Percentiles rank a stretch among this genome's conserved stretches.
Evolutionary conservation across 148 eudicot species (phyloP).

Genomic region (Heliosperma pusillum): DNA sequence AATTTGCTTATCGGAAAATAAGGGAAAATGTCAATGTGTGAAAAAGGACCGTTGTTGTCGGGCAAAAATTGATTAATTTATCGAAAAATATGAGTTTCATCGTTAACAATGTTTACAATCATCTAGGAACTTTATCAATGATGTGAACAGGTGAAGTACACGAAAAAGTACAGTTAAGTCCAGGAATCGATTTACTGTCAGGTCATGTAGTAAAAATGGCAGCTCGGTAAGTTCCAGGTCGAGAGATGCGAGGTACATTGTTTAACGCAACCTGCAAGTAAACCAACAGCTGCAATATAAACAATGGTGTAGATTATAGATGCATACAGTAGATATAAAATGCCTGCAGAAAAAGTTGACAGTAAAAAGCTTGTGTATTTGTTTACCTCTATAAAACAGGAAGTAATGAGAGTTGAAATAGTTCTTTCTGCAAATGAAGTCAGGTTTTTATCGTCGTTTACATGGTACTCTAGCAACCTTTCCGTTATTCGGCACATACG

Average conservation of each 20-base stretch:
- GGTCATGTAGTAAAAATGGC: background rate
- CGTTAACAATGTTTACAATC: background rate
- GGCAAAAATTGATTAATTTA: background rate
- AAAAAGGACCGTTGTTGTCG: no score
- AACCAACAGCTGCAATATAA: background rate
- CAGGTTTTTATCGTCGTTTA: conserved; percentile 24
- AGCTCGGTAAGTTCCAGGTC: background rate
- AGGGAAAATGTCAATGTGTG: background rate
- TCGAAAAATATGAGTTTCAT: no score
- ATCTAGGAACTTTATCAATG: background rate
- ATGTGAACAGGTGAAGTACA: background rate
- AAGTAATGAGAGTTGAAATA: background rate
- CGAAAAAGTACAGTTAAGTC: background rate
- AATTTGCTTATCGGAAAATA: no score
- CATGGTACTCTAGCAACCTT: conserved; percentile 28
- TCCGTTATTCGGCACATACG: conserved; percentile 43
- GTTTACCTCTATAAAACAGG: background rate
- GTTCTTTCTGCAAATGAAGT: background rate
- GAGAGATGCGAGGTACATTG: background rate
- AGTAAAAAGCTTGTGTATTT: background rate
- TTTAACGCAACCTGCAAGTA: background rate
- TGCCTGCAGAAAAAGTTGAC: background rate
- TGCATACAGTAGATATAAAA: background rate
- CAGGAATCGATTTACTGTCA: background rate
- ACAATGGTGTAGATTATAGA: background rate